Conservation (phyloP, 495 filamentous ascomycete species). For the Penicillium waksmanii region DNA sequence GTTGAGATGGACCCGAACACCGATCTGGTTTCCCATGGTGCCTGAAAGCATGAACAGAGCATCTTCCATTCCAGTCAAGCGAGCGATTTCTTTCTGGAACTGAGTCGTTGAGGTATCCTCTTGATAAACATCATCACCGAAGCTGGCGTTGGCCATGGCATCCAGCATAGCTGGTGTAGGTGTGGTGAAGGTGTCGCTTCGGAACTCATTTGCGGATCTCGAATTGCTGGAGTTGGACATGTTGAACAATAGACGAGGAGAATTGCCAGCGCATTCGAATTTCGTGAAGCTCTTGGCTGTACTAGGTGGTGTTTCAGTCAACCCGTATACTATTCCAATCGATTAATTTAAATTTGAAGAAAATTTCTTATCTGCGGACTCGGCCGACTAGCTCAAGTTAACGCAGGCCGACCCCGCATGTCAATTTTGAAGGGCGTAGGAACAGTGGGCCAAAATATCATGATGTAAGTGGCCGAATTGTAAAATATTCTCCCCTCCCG, state of each 20-base stretch:
- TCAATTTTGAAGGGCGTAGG: too few species aligned
- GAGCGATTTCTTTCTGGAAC: slow-evolving; percentile 67
- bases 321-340: too few species aligned
- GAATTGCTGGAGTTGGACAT: slow-evolving; percentile 6
- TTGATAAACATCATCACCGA: slow-evolving; percentile 76
- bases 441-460: too few species aligned
- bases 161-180: slow-evolving; percentile 73
- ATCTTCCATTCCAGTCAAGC: slow-evolving; percentile 68
- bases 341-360: too few species aligned
- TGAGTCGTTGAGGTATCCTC: slow-evolving; percentile 65
- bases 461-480: too few species aligned
- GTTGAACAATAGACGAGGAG: neutral
- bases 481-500: too few species aligned
- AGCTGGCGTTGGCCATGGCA: slow-evolving; percentile 57
- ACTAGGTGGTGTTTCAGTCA: too few species aligned
- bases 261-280: neutral
- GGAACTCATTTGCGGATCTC: slow-evolving; percentile 42
- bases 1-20: slow-evolving; percentile 65
- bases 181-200: slow-evolving; percentile 71
- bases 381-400: too few species aligned
- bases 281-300: neutral
- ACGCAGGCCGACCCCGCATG: too few species aligned
- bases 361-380: too few species aligned
- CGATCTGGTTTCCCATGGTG: slow-evolving; percentile 85
- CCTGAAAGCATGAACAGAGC: slow-evolving; percentile 76